Conservation (phyloP, 2,329 filamentous ascomycete genomes). For the Lecanoromycetidae sp. region DNA sequence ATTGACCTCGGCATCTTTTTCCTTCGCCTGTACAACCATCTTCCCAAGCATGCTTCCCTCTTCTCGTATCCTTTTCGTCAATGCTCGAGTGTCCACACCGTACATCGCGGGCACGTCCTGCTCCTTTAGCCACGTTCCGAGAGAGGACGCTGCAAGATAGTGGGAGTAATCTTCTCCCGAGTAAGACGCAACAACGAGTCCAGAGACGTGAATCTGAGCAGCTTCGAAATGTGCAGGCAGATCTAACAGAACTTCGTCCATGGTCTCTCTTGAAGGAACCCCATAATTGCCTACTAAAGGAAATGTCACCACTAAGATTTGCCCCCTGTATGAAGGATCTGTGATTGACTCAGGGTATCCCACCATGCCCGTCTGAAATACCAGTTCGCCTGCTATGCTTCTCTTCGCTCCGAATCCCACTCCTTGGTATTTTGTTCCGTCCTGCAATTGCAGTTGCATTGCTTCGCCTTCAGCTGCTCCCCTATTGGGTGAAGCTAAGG, state of each 20-base stretch:
- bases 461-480: constrained; percentile 29
- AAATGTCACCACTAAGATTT: constrained; percentile 94
- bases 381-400: constrained; percentile 89
- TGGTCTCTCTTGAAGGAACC: constrained; percentile 73
- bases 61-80: constrained; percentile 89
- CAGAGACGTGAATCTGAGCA: constrained; percentile 82
- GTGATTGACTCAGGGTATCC: constrained; percentile 94
- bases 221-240: constrained; percentile 91
- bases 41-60: constrained; percentile 94
- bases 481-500: background rate
- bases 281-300: constrained; percentile 95
- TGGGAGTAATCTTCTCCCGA: constrained; percentile 92
- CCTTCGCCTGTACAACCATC: constrained; percentile 60
- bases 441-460: constrained; percentile 82
- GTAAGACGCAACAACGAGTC: constrained; percentile 82
- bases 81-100: constrained; percentile 80
- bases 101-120: constrained; percentile 89
- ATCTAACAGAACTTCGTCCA: constrained; percentile 73
- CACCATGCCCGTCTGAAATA: constrained; percentile 99
- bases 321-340: constrained; percentile 76
- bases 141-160: constrained; percentile 76
- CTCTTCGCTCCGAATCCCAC: constrained; percentile 93
- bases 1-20: constrained; percentile 32
- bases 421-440: constrained; percentile 82
- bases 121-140: constrained; percentile 93